Conservation (phyloP, 345 rosid genomes). For the Conringia planisiliqua region DNA sequence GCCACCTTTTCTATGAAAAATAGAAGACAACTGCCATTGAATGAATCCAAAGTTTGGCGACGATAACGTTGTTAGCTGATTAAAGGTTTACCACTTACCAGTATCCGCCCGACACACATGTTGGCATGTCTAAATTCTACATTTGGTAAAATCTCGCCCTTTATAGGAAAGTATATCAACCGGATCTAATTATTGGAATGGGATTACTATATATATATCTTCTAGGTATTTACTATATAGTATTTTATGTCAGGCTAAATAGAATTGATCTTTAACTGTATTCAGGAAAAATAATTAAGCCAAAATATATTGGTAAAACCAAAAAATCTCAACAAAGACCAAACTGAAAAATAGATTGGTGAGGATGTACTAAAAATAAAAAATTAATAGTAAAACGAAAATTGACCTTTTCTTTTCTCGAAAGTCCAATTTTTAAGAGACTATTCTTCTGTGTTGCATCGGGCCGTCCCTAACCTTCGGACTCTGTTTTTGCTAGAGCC, state of each 20-base stretch:
- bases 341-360: not conserved
- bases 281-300: not conserved
- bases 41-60: not conserved
- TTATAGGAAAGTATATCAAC: not conserved
- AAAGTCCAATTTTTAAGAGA: not conserved
- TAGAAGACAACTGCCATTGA: not conserved
- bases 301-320: not conserved
- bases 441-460: slow-evolving; percentile 4
- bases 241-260: not conserved
- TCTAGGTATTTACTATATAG: not conserved
- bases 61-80: not conserved
- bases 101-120: too few species aligned
- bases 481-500: slow-evolving; percentile 1
- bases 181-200: not conserved
- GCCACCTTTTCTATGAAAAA: not conserved
- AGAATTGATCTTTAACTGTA: not conserved
- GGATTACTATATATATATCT: not conserved
- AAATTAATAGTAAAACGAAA: not conserved
- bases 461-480: slow-evolving; percentile 22
- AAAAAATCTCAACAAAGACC: not conserved
- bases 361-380: not conserved
- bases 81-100: not conserved
- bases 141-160: not conserved
- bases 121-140: not conserved
- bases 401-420: not conserved